phyloP scores from a whole-genome alignment of 2,329 filamentous ascomycete species.

The Stachybotrys chartarum region DNA sequence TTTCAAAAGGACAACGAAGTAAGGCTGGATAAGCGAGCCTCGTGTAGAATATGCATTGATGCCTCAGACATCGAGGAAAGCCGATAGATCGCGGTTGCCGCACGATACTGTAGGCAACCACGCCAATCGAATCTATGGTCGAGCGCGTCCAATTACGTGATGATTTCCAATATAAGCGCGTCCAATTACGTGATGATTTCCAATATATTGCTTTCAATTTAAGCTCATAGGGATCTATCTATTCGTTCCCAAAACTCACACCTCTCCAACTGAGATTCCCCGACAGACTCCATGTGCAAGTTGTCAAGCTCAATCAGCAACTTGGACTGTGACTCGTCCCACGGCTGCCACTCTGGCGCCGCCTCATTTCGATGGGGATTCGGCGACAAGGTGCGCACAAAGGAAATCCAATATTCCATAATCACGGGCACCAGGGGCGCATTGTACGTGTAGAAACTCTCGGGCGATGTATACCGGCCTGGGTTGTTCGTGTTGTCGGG shows the following conservation, averaged over 20 bases:
- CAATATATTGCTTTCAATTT: too few relatives aligned
- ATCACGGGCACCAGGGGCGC: constrained; percentile 29
- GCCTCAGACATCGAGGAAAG: too few relatives aligned
- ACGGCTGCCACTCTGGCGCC: constrained; percentile 28
- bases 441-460: constrained; percentile 31
- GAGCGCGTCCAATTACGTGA: too few relatives aligned
- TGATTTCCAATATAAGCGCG: too few relatives aligned
- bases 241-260: constrained; percentile 33
- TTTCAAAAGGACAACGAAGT: too few relatives aligned
- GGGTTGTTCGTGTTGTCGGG: constrained; percentile 14
- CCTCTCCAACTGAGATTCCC: constrained; percentile 11
- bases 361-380: constrained; percentile 19
- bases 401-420: constrained; percentile 37
- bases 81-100: too few relatives aligned
- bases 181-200: too few relatives aligned
- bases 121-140: too few relatives aligned
- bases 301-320: constrained; percentile 28
- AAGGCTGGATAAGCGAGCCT: too few relatives aligned
- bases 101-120: too few relatives aligned
- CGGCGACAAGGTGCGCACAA: constrained; percentile 31
- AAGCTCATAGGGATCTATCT: constrained; percentile 5
- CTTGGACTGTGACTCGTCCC: constrained; percentile 18
- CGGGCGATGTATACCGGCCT: constrained; percentile 8
- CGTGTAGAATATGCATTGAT: too few relatives aligned
- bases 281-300: constrained; percentile 26